phyloP scores from a whole-genome alignment of 495 filamentous ascomycete genomes.

The Talaromyces borbonicus region DNA sequence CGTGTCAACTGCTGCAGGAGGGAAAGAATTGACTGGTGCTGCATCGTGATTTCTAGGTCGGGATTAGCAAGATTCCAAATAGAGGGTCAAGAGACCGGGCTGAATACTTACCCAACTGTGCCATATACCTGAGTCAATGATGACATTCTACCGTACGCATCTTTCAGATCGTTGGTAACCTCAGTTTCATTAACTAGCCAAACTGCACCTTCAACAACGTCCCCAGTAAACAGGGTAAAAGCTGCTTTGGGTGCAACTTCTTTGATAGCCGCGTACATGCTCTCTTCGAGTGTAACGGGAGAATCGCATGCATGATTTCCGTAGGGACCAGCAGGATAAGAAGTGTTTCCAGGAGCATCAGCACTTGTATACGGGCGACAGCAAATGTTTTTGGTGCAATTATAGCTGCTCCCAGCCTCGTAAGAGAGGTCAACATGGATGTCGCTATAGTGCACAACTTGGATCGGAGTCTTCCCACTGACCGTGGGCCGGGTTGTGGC shows the following conservation, averaged over 20 bases:
- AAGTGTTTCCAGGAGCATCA: slow-evolving; percentile 32
- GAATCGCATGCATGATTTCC: slow-evolving; percentile 44
- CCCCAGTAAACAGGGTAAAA: slow-evolving; percentile 38
- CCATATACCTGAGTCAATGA: slow-evolving; percentile 24
- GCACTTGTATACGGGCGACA: slow-evolving; percentile 36
- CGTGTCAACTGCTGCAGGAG: slow-evolving; percentile 21
- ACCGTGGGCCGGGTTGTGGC: slow-evolving; percentile 25
- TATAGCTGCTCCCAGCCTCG: slow-evolving; percentile 36
- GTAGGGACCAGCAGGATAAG: slow-evolving; percentile 35
- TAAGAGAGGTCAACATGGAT: slow-evolving; percentile 46
- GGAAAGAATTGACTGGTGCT: slow-evolving; percentile 42
- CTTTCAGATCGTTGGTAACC: not conserved
- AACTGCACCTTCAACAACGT: slow-evolving; percentile 38
- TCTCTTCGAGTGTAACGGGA: slow-evolving; percentile 39
- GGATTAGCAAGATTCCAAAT: no score
- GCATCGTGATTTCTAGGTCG: slow-evolving; percentile 45
- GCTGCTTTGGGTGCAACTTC: slow-evolving; percentile 25
- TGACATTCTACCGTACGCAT: slow-evolving; percentile 4
- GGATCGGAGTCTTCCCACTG: slow-evolving; percentile 35
- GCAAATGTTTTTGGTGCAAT: slow-evolving; percentile 47
- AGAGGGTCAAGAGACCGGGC: no score
- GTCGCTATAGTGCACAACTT: slow-evolving; percentile 47
- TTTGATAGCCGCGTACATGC: slow-evolving; percentile 41
- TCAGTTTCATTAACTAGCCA: slow-evolving; percentile 18
- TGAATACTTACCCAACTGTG: slow-evolving; percentile 41